These are phyloP conservation scores for Hansenula sp. DNA, from an alignment of 1,139 yeast genomes.

Conservation along the genomic window DNA sequence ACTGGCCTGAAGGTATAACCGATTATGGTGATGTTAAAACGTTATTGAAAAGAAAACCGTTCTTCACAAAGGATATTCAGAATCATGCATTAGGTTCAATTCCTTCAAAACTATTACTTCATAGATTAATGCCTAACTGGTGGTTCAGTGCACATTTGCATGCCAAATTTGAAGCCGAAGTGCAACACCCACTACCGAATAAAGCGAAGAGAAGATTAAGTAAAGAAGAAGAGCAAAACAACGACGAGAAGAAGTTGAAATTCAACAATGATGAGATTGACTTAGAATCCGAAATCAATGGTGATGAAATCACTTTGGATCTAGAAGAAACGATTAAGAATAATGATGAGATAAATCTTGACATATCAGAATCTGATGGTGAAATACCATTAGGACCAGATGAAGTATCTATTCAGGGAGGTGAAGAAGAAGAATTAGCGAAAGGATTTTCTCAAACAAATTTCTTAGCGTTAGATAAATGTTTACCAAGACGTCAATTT, in stretches of 20 bases:
- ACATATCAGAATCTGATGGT: constrained; percentile 12
- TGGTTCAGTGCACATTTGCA: constrained; percentile 96
- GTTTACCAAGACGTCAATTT: constrained; percentile 58
- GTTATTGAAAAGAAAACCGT: constrained; percentile 59
- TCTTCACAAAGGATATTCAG: constrained; percentile 60
- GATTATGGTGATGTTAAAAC: constrained; percentile 51
- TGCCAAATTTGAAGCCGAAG: constrained; percentile 60
- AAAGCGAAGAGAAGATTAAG: constrained; percentile 13
- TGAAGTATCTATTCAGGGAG: constrained; percentile 7
- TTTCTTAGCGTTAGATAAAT: constrained; percentile 84
- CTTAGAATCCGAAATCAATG: constrained; percentile 31
- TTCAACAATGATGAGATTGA: constrained; percentile 36
- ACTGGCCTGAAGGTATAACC: constrained; percentile 89
- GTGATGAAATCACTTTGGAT: constrained; percentile 13
- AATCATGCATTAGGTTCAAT: constrained; percentile 72
- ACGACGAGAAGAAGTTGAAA: constrained; percentile 13
- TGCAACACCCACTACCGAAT: constrained; percentile 28
- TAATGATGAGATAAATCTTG: constrained; percentile 20
- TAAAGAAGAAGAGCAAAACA: constrained; percentile 2
- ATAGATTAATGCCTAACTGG: constrained; percentile 52
- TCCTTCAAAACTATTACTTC: constrained; percentile 53
- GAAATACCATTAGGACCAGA: constrained; percentile 20
- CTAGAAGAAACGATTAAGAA: constrained; percentile 5
- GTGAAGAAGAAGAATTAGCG: constrained; percentile 3
- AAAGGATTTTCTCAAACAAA: constrained; percentile 35